Base-by-base conservation (phyloP, 2,329 filamentous ascomycete genomes). In the Aspergillus brasiliensis region DNA sequence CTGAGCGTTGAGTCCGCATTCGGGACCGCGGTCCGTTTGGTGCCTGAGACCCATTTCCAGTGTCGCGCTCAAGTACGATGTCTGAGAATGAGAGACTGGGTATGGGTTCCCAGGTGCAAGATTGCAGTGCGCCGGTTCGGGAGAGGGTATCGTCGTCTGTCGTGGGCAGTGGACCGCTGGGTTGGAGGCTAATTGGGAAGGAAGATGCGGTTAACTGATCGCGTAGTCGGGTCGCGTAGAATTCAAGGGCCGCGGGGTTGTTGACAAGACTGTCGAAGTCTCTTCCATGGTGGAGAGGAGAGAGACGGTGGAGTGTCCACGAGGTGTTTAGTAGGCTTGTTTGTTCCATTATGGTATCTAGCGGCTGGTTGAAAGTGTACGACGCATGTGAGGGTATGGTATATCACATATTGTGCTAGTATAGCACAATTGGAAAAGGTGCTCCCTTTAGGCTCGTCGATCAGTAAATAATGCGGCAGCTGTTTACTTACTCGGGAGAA, bases 281-380 rank as follows among this genome's bases (percentile, higher is more conserved):
- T 44, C 75, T 74, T 58, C 73, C 77, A 65, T 83, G 79, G 67
- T 84, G 79, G 40, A 85, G 77, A n/a, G 82, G 82, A 3, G 83
- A 84, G 8, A 84, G 71, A 63, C 82, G 81, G 68, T 83, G 81
- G 53, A 82, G 71, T n/a, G 74, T 80, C 78, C 82, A 85, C 27
- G 82, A 83, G n/a, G 78, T 79, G 66, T 81, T 80, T 66, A 83
- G 82, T 40, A 85, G 74, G 15, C 56, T 68, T 59, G 64, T 60
- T 53, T 66, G 58, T 21, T 66, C 65, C 73, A 76, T 76, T 59
- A 42, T 59, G 44, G 21, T 34, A 34, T 42, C 23, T 5, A 25
- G 34, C 21, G 21, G 19, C 38, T 60, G 48, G 13, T 42, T 17
- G 58, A 11, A 21, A 11, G 31, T 34, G 31, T 34, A 5, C 10